These are phyloP conservation scores for Macadamia integrifolia DNA, from an alignment of 164 flowering plant species.

Conservation along the genomic window DNA sequence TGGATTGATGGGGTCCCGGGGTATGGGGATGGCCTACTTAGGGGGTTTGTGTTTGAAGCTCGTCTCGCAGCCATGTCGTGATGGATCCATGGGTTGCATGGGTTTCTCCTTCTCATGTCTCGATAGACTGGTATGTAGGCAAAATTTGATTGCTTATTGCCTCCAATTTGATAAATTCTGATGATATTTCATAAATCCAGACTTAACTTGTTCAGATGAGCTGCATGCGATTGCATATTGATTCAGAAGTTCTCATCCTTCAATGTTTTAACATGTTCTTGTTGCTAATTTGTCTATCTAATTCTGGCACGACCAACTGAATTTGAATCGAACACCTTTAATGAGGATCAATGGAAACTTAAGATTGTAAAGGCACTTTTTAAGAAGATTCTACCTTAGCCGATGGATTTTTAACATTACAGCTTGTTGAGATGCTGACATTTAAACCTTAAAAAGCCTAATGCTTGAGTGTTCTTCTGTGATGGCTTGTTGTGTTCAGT, in stretches of 20 bases:
- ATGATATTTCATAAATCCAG: neutral
- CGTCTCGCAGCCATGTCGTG: conserved; percentile 51
- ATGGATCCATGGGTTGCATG: conserved; percentile 7
- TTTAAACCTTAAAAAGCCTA: too few relatives aligned
- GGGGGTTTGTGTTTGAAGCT: conserved; percentile 80
- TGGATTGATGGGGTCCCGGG: conserved; percentile 80
- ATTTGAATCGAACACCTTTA: too few relatives aligned
- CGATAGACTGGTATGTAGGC: neutral
- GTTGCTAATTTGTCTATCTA: neutral
- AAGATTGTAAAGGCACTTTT: too few relatives aligned
- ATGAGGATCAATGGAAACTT: too few relatives aligned
- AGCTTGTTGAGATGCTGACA: too few relatives aligned
- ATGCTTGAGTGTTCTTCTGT: too few relatives aligned
- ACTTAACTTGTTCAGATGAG: neutral
- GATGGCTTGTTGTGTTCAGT: too few relatives aligned
- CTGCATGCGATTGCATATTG: neutral
- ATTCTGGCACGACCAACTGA: neutral
- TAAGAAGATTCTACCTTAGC: too few relatives aligned
- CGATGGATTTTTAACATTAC: too few relatives aligned
- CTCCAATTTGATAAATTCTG: neutral
- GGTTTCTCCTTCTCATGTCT: neutral
- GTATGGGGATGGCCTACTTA: conserved; percentile 56
- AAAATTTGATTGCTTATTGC: neutral
- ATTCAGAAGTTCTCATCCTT: neutral
- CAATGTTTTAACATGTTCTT: neutral